These are phyloP conservation scores for Lolium multiflorum DNA, from an alignment of 176 grass and related monocot genomes.

Conservation along the genomic window DNA sequence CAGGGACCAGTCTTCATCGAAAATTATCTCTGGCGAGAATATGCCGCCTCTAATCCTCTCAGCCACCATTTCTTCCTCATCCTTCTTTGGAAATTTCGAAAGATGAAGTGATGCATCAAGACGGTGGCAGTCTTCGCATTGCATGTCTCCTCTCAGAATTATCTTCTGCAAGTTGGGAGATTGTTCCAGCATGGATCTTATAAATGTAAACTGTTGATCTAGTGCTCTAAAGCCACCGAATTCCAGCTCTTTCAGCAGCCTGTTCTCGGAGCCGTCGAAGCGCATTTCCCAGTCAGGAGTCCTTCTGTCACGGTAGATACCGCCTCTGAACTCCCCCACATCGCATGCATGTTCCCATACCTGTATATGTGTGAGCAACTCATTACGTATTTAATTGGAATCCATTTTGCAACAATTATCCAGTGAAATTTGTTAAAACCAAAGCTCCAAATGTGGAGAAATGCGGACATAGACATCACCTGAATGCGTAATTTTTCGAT, in stretches of 20 bases:
- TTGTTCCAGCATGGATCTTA: no score
- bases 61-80: neutral
- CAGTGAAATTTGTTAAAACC: neutral
- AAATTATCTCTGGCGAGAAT: no score
- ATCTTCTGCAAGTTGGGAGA: no score
- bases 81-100: neutral
- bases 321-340: no score
- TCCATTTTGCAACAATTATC: neutral
- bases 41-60: neutral
- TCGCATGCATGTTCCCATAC: no score
- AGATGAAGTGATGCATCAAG: neutral
- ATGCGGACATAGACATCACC: neutral
- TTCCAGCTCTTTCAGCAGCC: no score
- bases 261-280: no score
- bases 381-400: neutral
- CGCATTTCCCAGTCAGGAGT: no score
- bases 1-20: neutral
- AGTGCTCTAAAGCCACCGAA: no score
- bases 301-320: no score
- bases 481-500: neutral
- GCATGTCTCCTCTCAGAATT: neutral
- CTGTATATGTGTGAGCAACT: no score
- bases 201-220: no score
- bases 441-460: neutral
- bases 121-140: neutral